Evolutionary conservation across 352 stramenopile genomes (phyloP).

Genomic region (Thalassiosira exigua): DNA sequence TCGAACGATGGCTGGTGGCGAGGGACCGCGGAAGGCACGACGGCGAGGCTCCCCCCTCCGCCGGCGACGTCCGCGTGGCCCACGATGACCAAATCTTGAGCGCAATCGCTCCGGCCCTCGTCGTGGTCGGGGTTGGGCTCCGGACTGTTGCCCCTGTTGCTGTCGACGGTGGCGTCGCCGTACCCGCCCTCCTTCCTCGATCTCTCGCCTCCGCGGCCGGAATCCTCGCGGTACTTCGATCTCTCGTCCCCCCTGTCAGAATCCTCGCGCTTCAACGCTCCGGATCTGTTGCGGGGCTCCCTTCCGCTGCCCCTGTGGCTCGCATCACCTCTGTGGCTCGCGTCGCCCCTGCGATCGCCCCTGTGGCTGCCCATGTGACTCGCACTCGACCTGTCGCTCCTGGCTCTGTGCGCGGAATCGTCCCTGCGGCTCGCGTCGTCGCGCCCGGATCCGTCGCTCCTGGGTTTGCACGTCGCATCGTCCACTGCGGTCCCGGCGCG

Average conservation of each 20-base stretch:
- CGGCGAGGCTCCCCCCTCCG: background rate
- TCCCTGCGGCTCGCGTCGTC: too few relatives aligned
- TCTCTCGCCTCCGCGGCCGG: background rate
- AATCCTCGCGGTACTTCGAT: background rate
- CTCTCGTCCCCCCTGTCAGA: background rate
- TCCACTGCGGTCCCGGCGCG: background rate
- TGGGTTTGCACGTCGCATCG: background rate
- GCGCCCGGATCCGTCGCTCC: background rate
- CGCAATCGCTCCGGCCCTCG: background rate
- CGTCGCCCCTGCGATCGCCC: background rate
- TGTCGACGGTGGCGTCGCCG: background rate
- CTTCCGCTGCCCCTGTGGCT: background rate
- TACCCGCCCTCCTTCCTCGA: background rate
- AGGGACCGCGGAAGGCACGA: background rate
- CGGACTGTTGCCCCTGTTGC: slow-evolving; percentile 17
- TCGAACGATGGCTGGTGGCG: background rate
- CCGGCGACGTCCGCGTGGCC: background rate
- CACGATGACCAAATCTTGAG: background rate
- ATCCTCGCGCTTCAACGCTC: too few relatives aligned
- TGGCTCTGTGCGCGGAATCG: too few relatives aligned
- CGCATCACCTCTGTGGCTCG: background rate
- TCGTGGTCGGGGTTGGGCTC: slow-evolving; percentile 17
- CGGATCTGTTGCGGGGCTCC: background rate
- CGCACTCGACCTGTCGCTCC: too few relatives aligned
- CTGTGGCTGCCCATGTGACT: background rate